Evolutionary conservation across 768 basidiomycete species (phyloP), one percentile per base, ranked within the genome.

Genomic region (Termitomyces sp.): DNA sequence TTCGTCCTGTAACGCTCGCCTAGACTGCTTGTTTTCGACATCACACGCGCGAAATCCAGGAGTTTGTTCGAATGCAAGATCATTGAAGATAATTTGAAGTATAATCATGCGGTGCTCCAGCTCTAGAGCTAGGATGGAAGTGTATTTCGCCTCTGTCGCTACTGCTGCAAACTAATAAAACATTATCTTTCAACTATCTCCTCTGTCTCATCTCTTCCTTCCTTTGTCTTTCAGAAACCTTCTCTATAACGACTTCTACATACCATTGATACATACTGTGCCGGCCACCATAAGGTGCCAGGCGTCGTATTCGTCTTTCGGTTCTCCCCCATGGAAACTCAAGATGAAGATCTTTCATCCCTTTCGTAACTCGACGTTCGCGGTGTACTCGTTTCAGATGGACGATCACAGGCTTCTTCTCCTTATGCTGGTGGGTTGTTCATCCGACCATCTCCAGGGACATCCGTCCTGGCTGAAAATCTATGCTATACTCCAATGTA

Each of bases 381-480:
- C 49, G 37, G 35, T 37, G 11, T 19, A 5, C 17, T 17, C 25
- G 49, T 51, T 51, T 51, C 37, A 51, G 37, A 27, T 51, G 35
- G 49, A 51, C 49, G 25, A 40, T 51, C 49, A 8, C 11, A 51
- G 25, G 25, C 37, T 40, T 39, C 47, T 49, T 23, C 25, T 44
- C 34, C 25, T 4, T 25, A 7, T 37, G 35, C 48, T 50, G 49
- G 23, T 25, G 27, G 4, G 27, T 12, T 23, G 37, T 46, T 27
- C 49, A 34, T 56, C 55, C 49, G 51, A 46, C 53, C 50, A 57
- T 46, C 51, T 52, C 56, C 56, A 57, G 56, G 56, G 56, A 57
- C 50, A 57, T 57, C 34, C 30, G 27, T 28, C 5, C n/a, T 39
- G n/a, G 44, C 56, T 45, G 37, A 16, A 16, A 11, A 44, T 32